Base-by-base conservation (phyloP, 192 early-diverging fungal genomes). In the Coemansia nantahalensis region DNA sequence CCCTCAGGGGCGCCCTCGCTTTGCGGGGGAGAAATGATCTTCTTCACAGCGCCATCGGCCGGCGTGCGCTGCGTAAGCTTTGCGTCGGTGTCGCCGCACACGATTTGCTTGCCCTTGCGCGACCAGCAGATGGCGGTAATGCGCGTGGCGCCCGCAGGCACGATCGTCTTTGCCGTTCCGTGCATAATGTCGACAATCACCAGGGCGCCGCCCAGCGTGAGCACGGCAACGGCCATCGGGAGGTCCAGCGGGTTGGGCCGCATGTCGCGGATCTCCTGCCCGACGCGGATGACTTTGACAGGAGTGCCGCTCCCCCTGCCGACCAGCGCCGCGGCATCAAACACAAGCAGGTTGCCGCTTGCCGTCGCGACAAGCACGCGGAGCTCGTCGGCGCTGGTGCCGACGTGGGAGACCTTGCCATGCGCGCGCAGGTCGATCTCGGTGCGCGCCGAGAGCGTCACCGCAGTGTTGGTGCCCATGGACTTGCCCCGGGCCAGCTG, bases 101-200 rank as follows among this genome's bases (percentile, higher is more conserved):
- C 84, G 33, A 95, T 81, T 59, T 93, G 93, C 55, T 91, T 93
- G 56, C 93, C 93, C 56, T 95, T 95, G 28, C 78, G 79, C 32
- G 90, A 92, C 93, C 93, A 95, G 36, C 82, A 86, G 18, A 93
- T 79, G 8, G 81, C 66, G 11, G 81, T 81, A 36, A 78, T 51
- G 17, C 42, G 37, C 16, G 37, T 17, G 5, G 41, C 52, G 13
- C 51, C 65, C 1, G 18, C 59, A 34, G 23, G 56, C 28, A 38
- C 57, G 15, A 89, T 55, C 9, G 41, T 58, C 2, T 52, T 79
- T 2, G 22, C 13, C 8, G 56, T 49, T 5, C 56, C 52, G 1
- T 55, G 54, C 7, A 46, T 51, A 12, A 74, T 39, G 40, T 79
- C 68, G 3, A 82, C 65, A 6, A 84, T 66, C 10, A 56, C 8